phyloP scores from a whole-genome alignment of 176 grass and related monocot species.

The Puccinellia tenuiflora region DNA sequence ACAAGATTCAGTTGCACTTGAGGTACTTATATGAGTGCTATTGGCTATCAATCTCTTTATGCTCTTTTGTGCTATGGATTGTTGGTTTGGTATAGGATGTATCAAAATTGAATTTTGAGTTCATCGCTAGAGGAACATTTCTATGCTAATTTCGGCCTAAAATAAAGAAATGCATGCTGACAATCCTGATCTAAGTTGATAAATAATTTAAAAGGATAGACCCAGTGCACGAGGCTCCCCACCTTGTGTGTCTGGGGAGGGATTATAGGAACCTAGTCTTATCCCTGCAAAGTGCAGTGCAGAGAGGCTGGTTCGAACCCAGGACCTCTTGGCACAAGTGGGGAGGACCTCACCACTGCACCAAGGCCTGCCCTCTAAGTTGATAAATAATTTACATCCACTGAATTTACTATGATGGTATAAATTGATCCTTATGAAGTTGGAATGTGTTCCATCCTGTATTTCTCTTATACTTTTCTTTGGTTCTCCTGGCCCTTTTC shows the following conservation, averaged over 20 bases:
- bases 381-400: neutral
- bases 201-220: neutral
- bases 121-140: neutral
- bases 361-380: too few species aligned
- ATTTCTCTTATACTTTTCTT: neutral
- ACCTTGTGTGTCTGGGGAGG: too few species aligned
- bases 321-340: too few species aligned
- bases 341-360: too few species aligned
- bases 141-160: neutral
- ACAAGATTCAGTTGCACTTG: neutral
- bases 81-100: neutral
- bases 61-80: neutral
- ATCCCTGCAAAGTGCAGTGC: too few species aligned
- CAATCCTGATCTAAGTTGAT: neutral
- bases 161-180: neutral
- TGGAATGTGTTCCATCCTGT: conserved; percentile 15
- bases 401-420: conserved; percentile 4
- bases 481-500: conserved; percentile 4
- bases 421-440: neutral
- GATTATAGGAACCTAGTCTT: too few species aligned
- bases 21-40: neutral
- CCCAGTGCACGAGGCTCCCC: too few species aligned
- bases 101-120: neutral
- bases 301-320: too few species aligned
- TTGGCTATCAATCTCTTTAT: neutral